Evolutionary conservation across 2,329 filamentous ascomycete species (phyloP).

Genomic region (Phaeosphaeriaceae sp.): DNA sequence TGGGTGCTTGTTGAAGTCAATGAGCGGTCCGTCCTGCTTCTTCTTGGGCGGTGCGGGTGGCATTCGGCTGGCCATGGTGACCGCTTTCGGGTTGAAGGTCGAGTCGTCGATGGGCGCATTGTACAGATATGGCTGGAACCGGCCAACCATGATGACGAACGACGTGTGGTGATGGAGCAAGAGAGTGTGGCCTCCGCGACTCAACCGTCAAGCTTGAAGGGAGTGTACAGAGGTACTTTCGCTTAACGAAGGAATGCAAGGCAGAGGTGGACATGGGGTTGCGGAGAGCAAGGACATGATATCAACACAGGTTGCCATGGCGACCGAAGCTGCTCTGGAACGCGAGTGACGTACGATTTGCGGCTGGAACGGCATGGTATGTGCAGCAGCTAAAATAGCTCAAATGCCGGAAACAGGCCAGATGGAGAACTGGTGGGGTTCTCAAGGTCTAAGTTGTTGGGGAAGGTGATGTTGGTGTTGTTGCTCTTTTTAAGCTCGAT

Average conservation of each 20-base stretch:
- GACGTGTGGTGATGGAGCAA: conserved; percentile 30
- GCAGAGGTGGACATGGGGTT: conserved; percentile 38
- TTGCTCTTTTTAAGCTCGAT: too few relatives aligned
- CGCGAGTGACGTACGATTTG: conserved; percentile 27
- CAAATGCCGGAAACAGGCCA: conserved; percentile 1
- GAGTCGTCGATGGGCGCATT: conserved; percentile 55
- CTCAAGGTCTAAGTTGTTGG: background rate
- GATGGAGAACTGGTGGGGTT: conserved; percentile 20
- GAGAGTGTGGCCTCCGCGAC: conserved; percentile 31
- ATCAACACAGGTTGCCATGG: conserved; percentile 43
- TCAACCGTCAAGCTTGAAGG: conserved; percentile 34
- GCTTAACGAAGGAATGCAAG: conserved; percentile 46
- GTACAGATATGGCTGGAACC: conserved; percentile 77
- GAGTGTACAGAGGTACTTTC: conserved; percentile 29
- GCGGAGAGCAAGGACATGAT: conserved; percentile 31
- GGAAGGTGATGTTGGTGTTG: background rate
- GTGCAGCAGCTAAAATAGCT: conserved; percentile 14
- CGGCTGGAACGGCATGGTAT: conserved; percentile 16
- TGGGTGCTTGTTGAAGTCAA: conserved; percentile 85
- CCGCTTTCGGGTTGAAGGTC: conserved; percentile 85
- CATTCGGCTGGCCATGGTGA: conserved; percentile 79
- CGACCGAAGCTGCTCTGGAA: conserved; percentile 33
- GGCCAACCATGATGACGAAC: conserved; percentile 47
- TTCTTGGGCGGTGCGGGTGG: conserved; percentile 65
- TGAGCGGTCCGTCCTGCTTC: conserved; percentile 75